phyloP scores from a whole-genome alignment of 148 eudicot genomes.

The Mesembryanthemum crystallinum region DNA sequence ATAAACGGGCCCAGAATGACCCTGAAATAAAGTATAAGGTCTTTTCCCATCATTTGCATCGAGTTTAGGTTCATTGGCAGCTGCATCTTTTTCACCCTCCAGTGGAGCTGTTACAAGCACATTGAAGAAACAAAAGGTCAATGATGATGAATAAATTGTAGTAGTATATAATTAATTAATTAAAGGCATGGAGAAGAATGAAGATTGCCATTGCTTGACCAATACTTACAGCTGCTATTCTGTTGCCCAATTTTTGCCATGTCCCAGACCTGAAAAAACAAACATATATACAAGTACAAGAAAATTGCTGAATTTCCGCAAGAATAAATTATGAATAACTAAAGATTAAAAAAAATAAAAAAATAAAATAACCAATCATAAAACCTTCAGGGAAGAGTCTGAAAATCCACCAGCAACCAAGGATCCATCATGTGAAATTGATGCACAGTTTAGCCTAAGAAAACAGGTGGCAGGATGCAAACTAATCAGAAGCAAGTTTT shows the following conservation, averaged over 20 bases:
- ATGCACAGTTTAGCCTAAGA: conserved; percentile 77
- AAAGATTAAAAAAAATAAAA: not conserved
- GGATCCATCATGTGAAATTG: conserved; percentile 96
- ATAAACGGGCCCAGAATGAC: conserved; percentile 97
- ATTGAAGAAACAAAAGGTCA: not conserved
- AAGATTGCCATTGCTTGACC: not conserved
- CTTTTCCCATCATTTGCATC: conserved; percentile 55
- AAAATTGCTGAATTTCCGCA: not conserved
- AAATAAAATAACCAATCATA: not conserved
- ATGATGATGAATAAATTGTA: conserved; percentile 6
- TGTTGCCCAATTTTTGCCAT: conserved; percentile 91
- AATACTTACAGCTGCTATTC: conserved; percentile 53
- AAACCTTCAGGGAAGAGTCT: conserved; percentile 90
- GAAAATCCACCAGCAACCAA: conserved; percentile 99
- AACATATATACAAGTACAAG: conserved; percentile 5
- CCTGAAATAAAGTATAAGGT: conserved; percentile 77
- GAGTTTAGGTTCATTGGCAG: conserved; percentile 43
- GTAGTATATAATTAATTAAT: no score
- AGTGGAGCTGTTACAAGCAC: conserved; percentile 38
- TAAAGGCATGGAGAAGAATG: conserved; percentile 10
- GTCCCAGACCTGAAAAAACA: conserved; percentile 76
- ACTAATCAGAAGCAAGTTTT: conserved; percentile 13
- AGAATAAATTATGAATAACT: no score
- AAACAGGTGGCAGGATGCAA: conserved; percentile 20
- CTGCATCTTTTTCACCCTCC: conserved; percentile 64